These are phyloP conservation scores for Sporothrix brasiliensis DNA, from an alignment of 2,329 filamentous ascomycete species.

Conservation along the genomic window DNA sequence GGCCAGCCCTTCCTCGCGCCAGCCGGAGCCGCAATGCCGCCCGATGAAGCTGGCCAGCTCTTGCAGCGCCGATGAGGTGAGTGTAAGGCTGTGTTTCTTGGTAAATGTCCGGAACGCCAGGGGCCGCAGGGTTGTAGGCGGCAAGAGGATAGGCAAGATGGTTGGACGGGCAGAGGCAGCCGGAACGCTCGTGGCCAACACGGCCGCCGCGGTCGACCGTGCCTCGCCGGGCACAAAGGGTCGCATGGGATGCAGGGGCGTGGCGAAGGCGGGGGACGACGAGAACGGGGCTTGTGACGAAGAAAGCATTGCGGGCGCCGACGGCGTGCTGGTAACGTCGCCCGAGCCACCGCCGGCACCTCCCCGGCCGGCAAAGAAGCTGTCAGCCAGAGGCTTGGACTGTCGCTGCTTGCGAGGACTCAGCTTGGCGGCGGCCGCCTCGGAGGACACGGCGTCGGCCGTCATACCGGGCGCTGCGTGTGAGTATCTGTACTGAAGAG, in stretches of 20 bases:
- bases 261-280: constrained; percentile 87
- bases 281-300: constrained; percentile 70
- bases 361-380: constrained; percentile 44
- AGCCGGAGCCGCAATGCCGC: constrained; percentile 90
- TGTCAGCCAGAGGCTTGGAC: constrained; percentile 42
- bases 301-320: constrained; percentile 35
- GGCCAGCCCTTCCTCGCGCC: constrained; percentile 91
- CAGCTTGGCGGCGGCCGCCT: constrained; percentile 33
- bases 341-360: constrained; percentile 38
- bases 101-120: constrained; percentile 95
- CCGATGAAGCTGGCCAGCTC: constrained; percentile 88
- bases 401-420: constrained; percentile 40
- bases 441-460: constrained; percentile 32
- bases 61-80: constrained; percentile 84
- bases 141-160: constrained; percentile 86
- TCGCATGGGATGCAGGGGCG: constrained; percentile 76
- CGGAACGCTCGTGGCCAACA: constrained; percentile 83
- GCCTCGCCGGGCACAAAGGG: constrained; percentile 61
- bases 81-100: constrained; percentile 93
- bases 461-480: constrained; percentile 36
- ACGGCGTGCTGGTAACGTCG: constrained; percentile 35
- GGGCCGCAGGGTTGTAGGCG: constrained; percentile 81
- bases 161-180: constrained; percentile 56
- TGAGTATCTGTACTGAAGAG: background rate
- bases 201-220: constrained; percentile 69